These are phyloP conservation scores for Trichoderma reesei DNA, from an alignment of 495 filamentous ascomycete species.

Conservation along the genomic window DNA sequence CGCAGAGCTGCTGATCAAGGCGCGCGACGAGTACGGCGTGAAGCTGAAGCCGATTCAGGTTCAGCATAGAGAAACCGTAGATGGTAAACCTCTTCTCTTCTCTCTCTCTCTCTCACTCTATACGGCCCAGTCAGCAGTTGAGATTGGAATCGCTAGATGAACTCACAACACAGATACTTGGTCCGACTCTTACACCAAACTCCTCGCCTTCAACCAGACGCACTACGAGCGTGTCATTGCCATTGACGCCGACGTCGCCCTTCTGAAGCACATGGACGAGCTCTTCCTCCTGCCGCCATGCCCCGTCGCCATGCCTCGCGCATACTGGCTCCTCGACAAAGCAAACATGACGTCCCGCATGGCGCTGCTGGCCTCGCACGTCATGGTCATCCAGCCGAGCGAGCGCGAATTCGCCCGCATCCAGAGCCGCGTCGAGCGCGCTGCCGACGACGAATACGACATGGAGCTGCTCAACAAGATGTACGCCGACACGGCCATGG, in stretches of 20 bases:
- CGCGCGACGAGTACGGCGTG: constrained; percentile 51
- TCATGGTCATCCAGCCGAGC: constrained; percentile 58
- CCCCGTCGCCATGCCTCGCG: constrained; percentile 54
- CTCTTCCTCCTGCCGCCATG: constrained; percentile 59
- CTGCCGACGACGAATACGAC: constrained; percentile 43
- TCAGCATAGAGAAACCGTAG: constrained; percentile 36
- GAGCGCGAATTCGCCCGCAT: constrained; percentile 43
- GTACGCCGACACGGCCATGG: constrained; percentile 55
- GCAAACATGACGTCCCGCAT: constrained; percentile 20
- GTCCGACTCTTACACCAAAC: constrained; percentile 57
- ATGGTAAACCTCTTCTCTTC: constrained; percentile 23
- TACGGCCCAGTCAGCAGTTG: not conserved
- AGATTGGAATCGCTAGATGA: too few species aligned
- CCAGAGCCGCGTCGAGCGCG: constrained; percentile 35
- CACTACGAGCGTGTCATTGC: constrained; percentile 58
- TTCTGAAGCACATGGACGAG: constrained; percentile 60
- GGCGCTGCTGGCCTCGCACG: constrained; percentile 49
- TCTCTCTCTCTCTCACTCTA: not conserved
- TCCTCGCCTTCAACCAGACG: constrained; percentile 60
- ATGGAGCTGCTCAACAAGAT: constrained; percentile 68
- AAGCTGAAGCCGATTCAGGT: constrained; percentile 50
- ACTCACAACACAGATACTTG: constrained; percentile 34
- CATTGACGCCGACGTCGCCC: constrained; percentile 58
- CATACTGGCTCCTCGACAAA: constrained; percentile 56
- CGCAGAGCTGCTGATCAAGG: constrained; percentile 48